phyloP scores from a whole-genome alignment of 2,329 filamentous ascomycete genomes.

The Colletotrichum sp. region DNA sequence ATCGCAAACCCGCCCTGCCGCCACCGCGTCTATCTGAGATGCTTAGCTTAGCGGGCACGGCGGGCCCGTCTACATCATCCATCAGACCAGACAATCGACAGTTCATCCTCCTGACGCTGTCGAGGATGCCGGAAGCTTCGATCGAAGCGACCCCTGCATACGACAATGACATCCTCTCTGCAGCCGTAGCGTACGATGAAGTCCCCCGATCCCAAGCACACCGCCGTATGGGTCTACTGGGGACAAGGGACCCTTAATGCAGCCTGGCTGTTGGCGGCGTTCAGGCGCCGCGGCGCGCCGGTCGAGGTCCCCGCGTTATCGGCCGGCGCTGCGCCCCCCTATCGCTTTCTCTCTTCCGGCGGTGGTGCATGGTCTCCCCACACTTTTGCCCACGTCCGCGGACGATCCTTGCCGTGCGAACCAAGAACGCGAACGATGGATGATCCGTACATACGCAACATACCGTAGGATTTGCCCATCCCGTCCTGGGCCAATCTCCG shows the following conservation, averaged over 20 bases:
- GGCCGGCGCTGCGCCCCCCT: background rate
- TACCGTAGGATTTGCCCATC: background rate
- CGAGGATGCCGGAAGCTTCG: background rate
- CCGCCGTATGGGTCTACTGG: background rate
- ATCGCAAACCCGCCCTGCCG: background rate
- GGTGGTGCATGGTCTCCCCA: background rate
- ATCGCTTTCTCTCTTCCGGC: background rate
- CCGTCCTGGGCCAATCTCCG: background rate
- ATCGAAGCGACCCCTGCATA: background rate
- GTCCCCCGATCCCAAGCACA: background rate
- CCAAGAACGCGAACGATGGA: background rate
- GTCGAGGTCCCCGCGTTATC: background rate
- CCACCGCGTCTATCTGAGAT: background rate
- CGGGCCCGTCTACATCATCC: background rate
- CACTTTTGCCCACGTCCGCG: background rate
- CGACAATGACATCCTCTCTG: background rate
- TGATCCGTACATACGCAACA: conserved; percentile 1
- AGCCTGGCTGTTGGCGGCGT: background rate
- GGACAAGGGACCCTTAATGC: background rate
- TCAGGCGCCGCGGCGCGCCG: background rate
- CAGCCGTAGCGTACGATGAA: background rate
- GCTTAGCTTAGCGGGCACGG: background rate
- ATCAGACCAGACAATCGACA: background rate
- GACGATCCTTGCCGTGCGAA: background rate
- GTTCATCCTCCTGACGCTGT: background rate